Conservation (phyloP, 208 protist species). For the Leishmania martiniquensis region DNA sequence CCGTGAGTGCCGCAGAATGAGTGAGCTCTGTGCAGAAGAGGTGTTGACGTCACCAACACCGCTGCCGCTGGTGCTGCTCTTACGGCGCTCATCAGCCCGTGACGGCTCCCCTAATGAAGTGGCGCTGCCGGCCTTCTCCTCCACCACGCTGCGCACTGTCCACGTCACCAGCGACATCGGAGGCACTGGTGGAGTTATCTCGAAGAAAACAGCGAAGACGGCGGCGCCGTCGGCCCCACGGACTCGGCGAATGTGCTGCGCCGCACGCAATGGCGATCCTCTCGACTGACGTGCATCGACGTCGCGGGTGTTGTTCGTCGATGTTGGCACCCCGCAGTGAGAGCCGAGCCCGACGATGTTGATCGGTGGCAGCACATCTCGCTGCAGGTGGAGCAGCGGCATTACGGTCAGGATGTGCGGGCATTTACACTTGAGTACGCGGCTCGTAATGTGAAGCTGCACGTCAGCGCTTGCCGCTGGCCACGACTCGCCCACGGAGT, state of each 20-base stretch:
- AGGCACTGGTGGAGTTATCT: conserved; percentile 49
- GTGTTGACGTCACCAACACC: background rate
- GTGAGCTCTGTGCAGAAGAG: background rate
- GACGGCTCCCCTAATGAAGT: background rate
- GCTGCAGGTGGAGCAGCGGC: conserved; percentile 63
- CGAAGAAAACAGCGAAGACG: conserved; percentile 59
- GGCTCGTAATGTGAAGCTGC: conserved; percentile 79
- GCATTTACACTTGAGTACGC: conserved; percentile 90
- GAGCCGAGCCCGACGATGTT: conserved; percentile 64
- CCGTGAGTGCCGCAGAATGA: conserved; percentile 41
- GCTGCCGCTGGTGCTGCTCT: background rate
- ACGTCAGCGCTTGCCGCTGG: conserved; percentile 35
- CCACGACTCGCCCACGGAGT: background rate
- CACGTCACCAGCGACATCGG: conserved; percentile 67
- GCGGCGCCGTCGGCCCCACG: conserved; percentile 17
- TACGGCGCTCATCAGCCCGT: background rate
- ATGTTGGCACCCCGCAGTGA: conserved; percentile 54
- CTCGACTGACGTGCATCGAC: background rate
- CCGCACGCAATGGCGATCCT: background rate
- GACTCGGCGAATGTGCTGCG: conserved; percentile 15
- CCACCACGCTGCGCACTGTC: conserved; percentile 31
- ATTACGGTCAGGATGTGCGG: conserved; percentile 86
- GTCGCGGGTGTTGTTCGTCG: conserved; percentile 3
- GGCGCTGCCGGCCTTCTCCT: background rate
- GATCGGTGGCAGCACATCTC: conserved; percentile 64